Conservation (phyloP, 345 rosid species). For the Ailanthus altissimus region DNA sequence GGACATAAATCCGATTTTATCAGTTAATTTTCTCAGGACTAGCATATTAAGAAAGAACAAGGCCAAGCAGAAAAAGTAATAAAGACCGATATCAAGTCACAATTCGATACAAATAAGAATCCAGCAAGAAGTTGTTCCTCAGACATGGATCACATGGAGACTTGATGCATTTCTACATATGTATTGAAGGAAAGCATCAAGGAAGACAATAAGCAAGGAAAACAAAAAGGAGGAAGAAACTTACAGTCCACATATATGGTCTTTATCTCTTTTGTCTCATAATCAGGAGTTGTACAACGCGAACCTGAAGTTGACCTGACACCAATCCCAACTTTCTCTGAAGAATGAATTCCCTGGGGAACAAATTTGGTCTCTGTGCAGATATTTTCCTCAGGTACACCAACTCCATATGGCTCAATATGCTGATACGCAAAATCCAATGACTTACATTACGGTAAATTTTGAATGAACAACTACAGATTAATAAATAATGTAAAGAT, state of each 20-base stretch:
- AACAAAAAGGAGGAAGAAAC: conserved; percentile 30
- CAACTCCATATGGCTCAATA: conserved; percentile 75
- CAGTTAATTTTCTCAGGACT: neutral
- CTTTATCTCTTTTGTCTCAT: conserved; percentile 78
- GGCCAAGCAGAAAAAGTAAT: neutral
- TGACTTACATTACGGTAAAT: neutral
- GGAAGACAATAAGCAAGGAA: neutral
- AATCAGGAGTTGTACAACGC: conserved; percentile 64
- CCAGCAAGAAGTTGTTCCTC: neutral
- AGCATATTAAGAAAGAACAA: neutral
- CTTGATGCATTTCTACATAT: neutral
- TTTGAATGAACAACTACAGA: conserved; percentile 2
- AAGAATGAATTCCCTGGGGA: conserved; percentile 46
- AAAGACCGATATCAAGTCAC: neutral
- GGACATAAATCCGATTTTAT: neutral
- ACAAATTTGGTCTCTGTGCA: conserved; percentile 44
- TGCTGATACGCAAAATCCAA: conserved; percentile 45
- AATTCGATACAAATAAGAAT: neutral
- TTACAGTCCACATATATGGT: conserved; percentile 94
- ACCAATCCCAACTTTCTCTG: conserved; percentile 43
- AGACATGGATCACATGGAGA: neutral
- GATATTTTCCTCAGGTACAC: conserved; percentile 46
- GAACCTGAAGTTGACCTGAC: conserved; percentile 38
- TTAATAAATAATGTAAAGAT: conserved; percentile 10
- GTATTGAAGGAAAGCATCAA: neutral